These are phyloP conservation scores for Lanmaoa pseudosensibilis DNA, from an alignment of 768 basidiomycete genomes.

Conservation along the genomic window DNA sequence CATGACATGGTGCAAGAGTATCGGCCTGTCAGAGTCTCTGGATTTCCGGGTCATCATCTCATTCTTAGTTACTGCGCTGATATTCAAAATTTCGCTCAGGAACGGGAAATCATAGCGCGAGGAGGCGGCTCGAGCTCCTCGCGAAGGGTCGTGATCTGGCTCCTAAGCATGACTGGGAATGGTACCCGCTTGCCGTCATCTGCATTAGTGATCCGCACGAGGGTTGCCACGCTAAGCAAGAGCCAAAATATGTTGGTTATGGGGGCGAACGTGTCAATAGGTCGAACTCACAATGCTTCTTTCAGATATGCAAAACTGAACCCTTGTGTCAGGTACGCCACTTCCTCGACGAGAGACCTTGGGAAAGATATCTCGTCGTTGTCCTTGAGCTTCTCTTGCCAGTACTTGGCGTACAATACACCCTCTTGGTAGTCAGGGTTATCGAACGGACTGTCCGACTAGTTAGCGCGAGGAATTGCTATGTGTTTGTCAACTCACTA, in stretches of 20 bases:
- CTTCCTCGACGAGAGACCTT: conserved; percentile 56
- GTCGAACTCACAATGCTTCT: conserved; percentile 73
- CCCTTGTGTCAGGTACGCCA: conserved; percentile 57
- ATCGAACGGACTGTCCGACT: conserved; percentile 56
- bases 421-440: conserved; percentile 69
- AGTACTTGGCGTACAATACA: conserved; percentile 68
- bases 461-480: background rate
- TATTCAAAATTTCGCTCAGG: too few relatives aligned
- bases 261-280: background rate
- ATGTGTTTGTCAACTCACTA: conserved; percentile 50
- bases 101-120: too few relatives aligned
- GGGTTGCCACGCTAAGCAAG: conserved; percentile 59
- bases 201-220: conserved; percentile 62
- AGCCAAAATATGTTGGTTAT: conserved; percentile 56
- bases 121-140: too few relatives aligned
- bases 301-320: conserved; percentile 91
- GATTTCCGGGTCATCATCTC: too few relatives aligned
- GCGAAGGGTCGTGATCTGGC: conserved; percentile 49
- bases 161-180: conserved; percentile 53
- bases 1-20: too few relatives aligned
- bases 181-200: conserved; percentile 47
- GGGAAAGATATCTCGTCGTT: conserved; percentile 69
- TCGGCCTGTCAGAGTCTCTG: too few relatives aligned
- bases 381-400: conserved; percentile 71
- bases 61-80: too few relatives aligned